A percentile compares a stretch with the other conserved stretches of the same genome.
phyloP scores from a whole-genome alignment of 2,329 filamentous ascomycete species.

The Sporothrix humicola region DNA sequence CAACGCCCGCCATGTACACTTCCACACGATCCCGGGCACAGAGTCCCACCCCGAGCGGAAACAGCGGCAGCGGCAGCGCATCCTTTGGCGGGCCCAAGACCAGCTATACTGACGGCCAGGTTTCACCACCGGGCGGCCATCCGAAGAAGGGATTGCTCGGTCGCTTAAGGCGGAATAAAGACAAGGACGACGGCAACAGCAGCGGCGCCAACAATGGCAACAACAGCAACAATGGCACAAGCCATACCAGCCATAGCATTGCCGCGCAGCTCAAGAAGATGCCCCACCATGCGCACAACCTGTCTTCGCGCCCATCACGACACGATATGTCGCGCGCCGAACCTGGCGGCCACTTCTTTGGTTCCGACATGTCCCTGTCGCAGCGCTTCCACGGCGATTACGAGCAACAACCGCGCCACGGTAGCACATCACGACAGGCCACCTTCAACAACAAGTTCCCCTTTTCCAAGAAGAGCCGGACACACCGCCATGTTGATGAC shows the following conservation, averaged over 20 bases:
- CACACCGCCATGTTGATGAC: conserved; percentile 56
- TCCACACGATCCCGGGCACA: conserved; percentile 65
- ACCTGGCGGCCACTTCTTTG: conserved; percentile 34
- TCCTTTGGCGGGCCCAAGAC: conserved; percentile 52
- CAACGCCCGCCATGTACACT: conserved; percentile 48
- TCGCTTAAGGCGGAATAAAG: conserved; percentile 62
- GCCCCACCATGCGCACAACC: conserved; percentile 59
- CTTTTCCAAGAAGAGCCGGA: conserved; percentile 63
- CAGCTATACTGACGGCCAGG: conserved; percentile 54
- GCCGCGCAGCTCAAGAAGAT: conserved; percentile 54
- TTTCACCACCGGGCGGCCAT: conserved; percentile 61
- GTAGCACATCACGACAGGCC: conserved; percentile 49
- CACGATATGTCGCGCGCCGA: conserved; percentile 52
- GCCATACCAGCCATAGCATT: conserved; percentile 13
- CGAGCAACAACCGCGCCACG: conserved; percentile 37
- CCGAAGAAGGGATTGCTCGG: conserved; percentile 59
- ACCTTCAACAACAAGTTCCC: conserved; percentile 69
- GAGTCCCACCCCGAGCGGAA: conserved; percentile 80
- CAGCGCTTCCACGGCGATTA: conserved; percentile 43
- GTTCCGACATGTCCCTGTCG: conserved; percentile 39
- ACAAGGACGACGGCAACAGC: conserved; percentile 53
- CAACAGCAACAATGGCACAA: neutral
- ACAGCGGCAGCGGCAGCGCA: conserved; percentile 53
- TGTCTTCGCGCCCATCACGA: conserved; percentile 58
- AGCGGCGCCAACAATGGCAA: neutral